Evolutionary conservation across 805 yeast genomes (phyloP).

Genomic region (Huiozyma sinensis): DNA sequence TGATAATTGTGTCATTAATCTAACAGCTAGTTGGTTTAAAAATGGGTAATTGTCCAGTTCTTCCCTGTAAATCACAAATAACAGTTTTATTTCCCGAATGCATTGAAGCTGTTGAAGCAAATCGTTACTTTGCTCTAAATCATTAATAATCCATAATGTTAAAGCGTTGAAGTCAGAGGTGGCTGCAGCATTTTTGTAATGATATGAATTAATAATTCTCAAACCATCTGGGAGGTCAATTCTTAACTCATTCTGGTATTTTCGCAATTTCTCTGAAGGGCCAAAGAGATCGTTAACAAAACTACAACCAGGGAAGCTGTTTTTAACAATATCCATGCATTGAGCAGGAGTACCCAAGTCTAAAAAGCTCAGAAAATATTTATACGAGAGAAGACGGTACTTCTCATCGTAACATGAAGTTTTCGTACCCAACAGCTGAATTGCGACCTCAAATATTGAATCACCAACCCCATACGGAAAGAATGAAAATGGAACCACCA

Average conservation of each 20-base stretch:
- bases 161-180: slow-evolving; percentile 8
- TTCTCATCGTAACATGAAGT: slow-evolving; percentile 1
- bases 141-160: slow-evolving; percentile 12
- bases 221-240: slow-evolving; percentile 8
- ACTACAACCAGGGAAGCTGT: background rate
- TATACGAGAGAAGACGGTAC: background rate
- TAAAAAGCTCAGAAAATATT: background rate
- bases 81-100: slow-evolving; percentile 13
- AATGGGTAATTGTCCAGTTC: slow-evolving; percentile 1
- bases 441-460: slow-evolving; percentile 5
- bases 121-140: slow-evolving; percentile 8
- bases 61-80: slow-evolving; percentile 9
- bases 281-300: slow-evolving; percentile 3
- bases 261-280: background rate
- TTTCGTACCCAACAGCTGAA: slow-evolving; percentile 7
- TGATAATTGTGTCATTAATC: slow-evolving; percentile 7
- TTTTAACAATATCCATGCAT: slow-evolving; percentile 3
- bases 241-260: slow-evolving; percentile 12
- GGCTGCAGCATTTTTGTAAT: background rate
- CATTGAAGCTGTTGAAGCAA: slow-evolving; percentile 6
- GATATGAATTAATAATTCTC: slow-evolving; percentile 4
- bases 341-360: slow-evolving; percentile 12
- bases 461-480: slow-evolving; percentile 7
- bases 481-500: slow-evolving; percentile 12
- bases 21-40: slow-evolving; percentile 4